phyloP scores from a whole-genome alignment of 495 filamentous ascomycete species.

The Amorphotheca resinae region DNA sequence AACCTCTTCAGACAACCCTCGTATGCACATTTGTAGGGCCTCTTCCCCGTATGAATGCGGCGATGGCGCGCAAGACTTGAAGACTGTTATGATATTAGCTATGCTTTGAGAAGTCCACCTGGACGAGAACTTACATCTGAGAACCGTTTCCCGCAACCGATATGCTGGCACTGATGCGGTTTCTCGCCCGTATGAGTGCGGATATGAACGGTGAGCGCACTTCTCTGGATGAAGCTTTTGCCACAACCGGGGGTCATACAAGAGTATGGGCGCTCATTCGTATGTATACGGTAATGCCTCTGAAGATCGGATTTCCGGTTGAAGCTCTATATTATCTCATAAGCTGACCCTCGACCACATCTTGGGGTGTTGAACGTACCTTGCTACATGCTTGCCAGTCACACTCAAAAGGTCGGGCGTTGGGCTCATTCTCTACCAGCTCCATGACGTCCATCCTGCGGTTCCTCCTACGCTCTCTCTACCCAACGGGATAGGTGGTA shows the following conservation, averaged over 20 bases:
- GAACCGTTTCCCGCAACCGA: constrained; percentile 73
- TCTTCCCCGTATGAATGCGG: constrained; percentile 74
- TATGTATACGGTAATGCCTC: constrained; percentile 81
- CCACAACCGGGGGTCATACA: constrained; percentile 59
- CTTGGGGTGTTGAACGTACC: constrained; percentile 23
- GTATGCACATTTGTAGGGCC: constrained; percentile 72
- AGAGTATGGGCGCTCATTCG: constrained; percentile 73
- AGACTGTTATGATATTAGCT: constrained; percentile 47
- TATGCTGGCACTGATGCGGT: constrained; percentile 69
- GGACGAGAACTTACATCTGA: constrained; percentile 55
- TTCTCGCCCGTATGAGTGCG: constrained; percentile 86
- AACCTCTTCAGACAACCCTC: constrained; percentile 74
- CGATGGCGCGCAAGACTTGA: constrained; percentile 80
- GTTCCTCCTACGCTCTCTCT: neutral
- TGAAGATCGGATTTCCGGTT: constrained; percentile 88
- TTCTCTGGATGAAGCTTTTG: constrained; percentile 85
- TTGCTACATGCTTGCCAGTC: constrained; percentile 39
- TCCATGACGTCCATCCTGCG: constrained; percentile 41
- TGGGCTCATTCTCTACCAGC: constrained; percentile 39
- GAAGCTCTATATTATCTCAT: constrained; percentile 49
- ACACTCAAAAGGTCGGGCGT: constrained; percentile 39
- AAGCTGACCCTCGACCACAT: neutral
- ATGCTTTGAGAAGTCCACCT: constrained; percentile 3
- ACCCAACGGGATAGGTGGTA: neutral
- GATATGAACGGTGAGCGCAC: constrained; percentile 75